A percentile compares a stretch with the other conserved stretches of the same genome.
Evolutionary conservation across 148 eudicot genomes (phyloP).

Genomic region (Dianthus caryophyllus): DNA sequence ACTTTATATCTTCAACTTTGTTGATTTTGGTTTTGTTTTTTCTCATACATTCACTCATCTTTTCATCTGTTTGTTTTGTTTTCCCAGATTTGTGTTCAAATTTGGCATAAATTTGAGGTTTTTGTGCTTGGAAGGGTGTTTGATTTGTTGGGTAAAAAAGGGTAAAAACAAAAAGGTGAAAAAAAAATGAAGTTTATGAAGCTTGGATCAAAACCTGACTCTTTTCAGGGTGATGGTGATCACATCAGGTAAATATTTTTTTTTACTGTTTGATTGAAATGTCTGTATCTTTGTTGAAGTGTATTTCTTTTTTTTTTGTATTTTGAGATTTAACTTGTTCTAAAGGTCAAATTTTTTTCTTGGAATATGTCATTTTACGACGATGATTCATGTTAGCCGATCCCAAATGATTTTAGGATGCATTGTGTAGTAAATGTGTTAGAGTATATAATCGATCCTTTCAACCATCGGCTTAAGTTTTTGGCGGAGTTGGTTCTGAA

Average conservation of each 20-base stretch:
- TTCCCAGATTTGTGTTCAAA: constrained; percentile 14
- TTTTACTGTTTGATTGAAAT: constrained; percentile 20
- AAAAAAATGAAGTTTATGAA: constrained; percentile 84
- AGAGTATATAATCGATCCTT: neutral
- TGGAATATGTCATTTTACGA: too few relatives aligned
- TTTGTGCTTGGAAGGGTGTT: constrained; percentile 1
- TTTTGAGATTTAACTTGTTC: neutral
- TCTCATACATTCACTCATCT: constrained; percentile 1
- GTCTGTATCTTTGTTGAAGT: neutral
- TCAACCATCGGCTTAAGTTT: too few relatives aligned
- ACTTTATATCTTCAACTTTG: too few relatives aligned
- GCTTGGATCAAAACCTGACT: constrained; percentile 84
- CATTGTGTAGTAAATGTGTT: neutral
- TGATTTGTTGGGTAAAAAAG: neutral
- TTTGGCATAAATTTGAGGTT: constrained; percentile 9
- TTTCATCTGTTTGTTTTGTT: constrained; percentile 1
- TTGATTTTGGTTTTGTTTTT: neutral
- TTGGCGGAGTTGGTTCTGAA: too few relatives aligned
- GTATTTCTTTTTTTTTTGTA: neutral
- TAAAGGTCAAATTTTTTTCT: neutral
- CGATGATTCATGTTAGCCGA: too few relatives aligned
- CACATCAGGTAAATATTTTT: constrained; percentile 46
- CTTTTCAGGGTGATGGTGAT: constrained; percentile 75
- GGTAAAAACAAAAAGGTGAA: constrained; percentile 1
- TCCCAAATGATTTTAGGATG: neutral